Base-by-base conservation (phyloP, 345 rosid genomes). In the Linum trigynum region DNA sequence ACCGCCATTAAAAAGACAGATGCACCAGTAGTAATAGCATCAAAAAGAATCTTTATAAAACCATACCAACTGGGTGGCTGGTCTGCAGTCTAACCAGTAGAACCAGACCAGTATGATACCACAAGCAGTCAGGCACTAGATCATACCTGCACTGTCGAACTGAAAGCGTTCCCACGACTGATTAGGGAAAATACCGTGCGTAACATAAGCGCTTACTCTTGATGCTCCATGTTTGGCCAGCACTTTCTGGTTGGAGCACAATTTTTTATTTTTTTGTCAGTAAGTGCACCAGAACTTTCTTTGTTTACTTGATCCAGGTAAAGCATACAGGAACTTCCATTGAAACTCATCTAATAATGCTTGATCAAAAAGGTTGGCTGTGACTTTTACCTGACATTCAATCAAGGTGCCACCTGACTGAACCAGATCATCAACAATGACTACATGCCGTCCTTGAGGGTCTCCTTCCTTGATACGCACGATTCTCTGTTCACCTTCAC, bases 391-490 rank as follows among this genome's bases (percentile, higher is more conserved):
- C 99, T 90, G 99, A 75, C 99, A 94, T 82, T 90, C 99, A 59
- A 86, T 80, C 61, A 94, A 78, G 53, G 99, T 94, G 65, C 99
- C 89, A 50, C 99, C 99, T 7, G 99, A 92, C 77, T 90, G 99
- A 72, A 94, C 99, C 80, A 94, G 81, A 80, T 90, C 96, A 75
- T 94, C 99, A 40, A 94, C 97, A 61, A 90, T 94, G 67, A 90
- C 99, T 23, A 94, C 90, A 41, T 94, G 97, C 17, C 87, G 80
- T 74, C 96, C 99, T 69, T 67, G 75, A 50, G 96, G 89, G 41
- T 90, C 84, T 39, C 99, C 99, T 73, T 90, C 97, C 78, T 85
- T 94, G 76, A 94, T 84, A 66, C 95, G 89, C 38, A 88, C 99
- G 69, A 90, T 84, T 67, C 97, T 77, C 67, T 84, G 81, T 77